These are phyloP conservation scores for Microbotryomycetes sp. DNA, from an alignment of 1,284 basidiomycete genomes.

Conservation along the genomic window DNA sequence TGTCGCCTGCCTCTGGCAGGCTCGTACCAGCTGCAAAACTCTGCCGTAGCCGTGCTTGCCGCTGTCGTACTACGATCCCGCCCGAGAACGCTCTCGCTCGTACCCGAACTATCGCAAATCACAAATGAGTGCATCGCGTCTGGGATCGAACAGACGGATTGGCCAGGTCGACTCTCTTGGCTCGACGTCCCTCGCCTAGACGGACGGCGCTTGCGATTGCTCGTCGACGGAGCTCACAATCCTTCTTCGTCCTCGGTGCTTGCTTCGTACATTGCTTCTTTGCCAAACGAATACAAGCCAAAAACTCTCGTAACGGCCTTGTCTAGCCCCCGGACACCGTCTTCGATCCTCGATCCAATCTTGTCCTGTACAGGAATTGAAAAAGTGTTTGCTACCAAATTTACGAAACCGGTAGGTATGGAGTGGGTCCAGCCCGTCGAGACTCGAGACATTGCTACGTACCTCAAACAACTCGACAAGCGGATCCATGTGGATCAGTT, in stretches of 20 bases:
- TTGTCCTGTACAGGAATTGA: conserved; percentile 50
- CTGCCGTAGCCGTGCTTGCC: conserved; percentile 60
- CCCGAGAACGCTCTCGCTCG: conserved; percentile 36
- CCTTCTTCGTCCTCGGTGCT: conserved; percentile 68
- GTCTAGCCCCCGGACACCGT: conserved; percentile 36
- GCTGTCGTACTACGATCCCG: conserved; percentile 56
- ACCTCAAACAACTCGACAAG: conserved; percentile 37
- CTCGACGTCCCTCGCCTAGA: conserved; percentile 42
- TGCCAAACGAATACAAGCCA: conserved; percentile 37
- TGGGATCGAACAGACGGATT: conserved; percentile 58
- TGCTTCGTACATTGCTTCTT: conserved; percentile 57
- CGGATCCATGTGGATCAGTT: conserved; percentile 20
- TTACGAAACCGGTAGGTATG: conserved; percentile 73
- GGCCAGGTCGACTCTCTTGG: conserved; percentile 81
- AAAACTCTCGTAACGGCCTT: conserved; percentile 27
- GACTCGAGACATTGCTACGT: conserved; percentile 46
- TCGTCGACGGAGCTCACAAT: conserved; percentile 96
- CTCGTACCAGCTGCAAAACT: conserved; percentile 72
- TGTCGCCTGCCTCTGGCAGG: conserved; percentile 57
- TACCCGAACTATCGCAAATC: conserved; percentile 39
- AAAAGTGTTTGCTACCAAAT: conserved; percentile 52
- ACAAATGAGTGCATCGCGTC: conserved; percentile 47
- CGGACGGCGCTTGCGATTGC: conserved; percentile 41
- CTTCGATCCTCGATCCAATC: conserved; percentile 63
- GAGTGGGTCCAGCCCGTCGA: conserved; percentile 72